Base-by-base conservation (phyloP, 169 alveolate species). In the Miamiensis avidus region DNA sequence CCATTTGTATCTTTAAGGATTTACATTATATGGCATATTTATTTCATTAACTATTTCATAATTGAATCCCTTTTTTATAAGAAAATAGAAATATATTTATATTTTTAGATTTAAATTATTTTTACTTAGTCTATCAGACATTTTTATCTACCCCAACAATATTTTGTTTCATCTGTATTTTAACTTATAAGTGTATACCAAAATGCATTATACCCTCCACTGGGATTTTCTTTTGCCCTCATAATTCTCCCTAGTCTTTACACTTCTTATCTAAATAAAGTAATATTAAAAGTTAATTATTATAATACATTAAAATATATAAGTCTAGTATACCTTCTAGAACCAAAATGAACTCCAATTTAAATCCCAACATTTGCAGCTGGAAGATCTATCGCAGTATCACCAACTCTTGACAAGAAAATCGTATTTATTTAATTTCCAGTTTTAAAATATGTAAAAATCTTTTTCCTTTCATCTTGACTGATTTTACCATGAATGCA, bases 211-310 rank as follows among this genome's bases (percentile, higher is more conserved):
- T 94, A 92, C 32, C 91, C 96, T 74, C 95, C 95, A 81, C 94
- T 95, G 15, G 93, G 88, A 85, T 95, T 95, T 82, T 95, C 96
- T 89, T 99, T 99, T n/a, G 99, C 99, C 78, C 99, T 94, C 91
- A 99, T 92, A 84, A 99, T 98, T 83, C 99, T 97, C n/a, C 99
- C 99, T 74, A 99, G 95, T 69, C 99, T 94, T 92, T 99, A 99
- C 0, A 99, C 99, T 94, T 99, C 99, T 91, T 99, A 99, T 81
- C 69, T 49, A 49, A 11, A 49, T 49, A 11, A n/a, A n/a, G n/a
- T n/a, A n/a, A n/a, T n/a, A n/a, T n/a, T n/a, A n/a, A n/a, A n/a
- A n/a, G n/a, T n/a, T n/a, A n/a, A n/a, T n/a, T n/a, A n/a, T n/a
- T n/a, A n/a, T n/a, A n/a, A n/a, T n/a, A n/a, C n/a, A n/a, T n/a